These are phyloP conservation scores for Cucumis melo DNA, from an alignment of 306 rosid species.

Conservation along the genomic window DNA sequence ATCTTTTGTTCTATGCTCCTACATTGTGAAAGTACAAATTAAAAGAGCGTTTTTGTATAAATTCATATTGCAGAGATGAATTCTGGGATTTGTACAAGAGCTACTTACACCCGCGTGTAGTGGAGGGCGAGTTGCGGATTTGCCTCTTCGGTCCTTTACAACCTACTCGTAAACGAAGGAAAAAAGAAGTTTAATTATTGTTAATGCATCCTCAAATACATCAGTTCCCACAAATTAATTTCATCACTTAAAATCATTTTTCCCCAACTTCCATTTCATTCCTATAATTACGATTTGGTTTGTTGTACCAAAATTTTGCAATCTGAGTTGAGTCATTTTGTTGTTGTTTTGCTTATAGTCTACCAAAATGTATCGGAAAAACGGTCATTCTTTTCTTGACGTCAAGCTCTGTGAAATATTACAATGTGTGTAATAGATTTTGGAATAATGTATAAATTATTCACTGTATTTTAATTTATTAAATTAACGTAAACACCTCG, in stretches of 20 bases:
- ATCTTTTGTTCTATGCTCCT: background rate
- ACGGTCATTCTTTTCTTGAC: background rate
- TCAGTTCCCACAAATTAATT: background rate
- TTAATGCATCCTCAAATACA: background rate
- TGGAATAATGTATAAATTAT: too few species aligned
- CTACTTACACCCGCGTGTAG: slow-evolving; percentile 47
- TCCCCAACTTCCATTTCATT: background rate
- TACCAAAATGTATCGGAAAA: too few species aligned
- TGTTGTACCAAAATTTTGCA: background rate
- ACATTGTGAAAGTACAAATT: background rate
- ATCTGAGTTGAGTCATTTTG: background rate
- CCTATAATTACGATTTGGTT: background rate
- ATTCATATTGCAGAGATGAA: slow-evolving; percentile 59
- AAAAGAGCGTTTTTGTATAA: background rate
- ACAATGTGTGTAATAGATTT: too few species aligned
- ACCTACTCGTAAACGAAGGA: slow-evolving; percentile 22
- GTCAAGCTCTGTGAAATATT: background rate
- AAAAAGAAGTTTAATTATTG: slow-evolving; percentile 4
- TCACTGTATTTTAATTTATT: too few species aligned
- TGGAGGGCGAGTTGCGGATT: slow-evolving; percentile 40
- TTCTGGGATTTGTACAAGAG: slow-evolving; percentile 75
- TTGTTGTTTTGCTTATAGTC: background rate
- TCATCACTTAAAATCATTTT: background rate
- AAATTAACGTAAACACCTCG: too few species aligned
- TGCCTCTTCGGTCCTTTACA: slow-evolving; percentile 50